These are phyloP conservation scores for Penicillium sp. DNA, from an alignment of 2,329 filamentous ascomycete species.

Conservation along the genomic window DNA sequence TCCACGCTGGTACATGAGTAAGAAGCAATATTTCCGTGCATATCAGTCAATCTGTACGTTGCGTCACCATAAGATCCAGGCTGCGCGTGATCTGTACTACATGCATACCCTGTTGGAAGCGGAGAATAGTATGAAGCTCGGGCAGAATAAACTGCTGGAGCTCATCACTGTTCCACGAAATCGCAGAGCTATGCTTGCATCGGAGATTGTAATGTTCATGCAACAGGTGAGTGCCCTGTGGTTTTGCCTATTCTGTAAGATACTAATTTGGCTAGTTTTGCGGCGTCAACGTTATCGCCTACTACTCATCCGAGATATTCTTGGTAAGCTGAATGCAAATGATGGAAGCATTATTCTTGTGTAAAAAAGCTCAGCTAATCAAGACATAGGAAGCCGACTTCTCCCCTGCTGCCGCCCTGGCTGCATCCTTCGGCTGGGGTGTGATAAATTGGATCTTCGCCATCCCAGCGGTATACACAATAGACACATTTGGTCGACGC, in stretches of 20 bases:
- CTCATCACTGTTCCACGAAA: conserved; percentile 66
- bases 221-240: conserved; percentile 54
- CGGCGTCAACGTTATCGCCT: conserved; percentile 60
- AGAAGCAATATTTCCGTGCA: conserved; percentile 46
- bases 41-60: conserved; percentile 50
- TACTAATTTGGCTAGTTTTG: conserved; percentile 42
- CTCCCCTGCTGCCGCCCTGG: conserved; percentile 55
- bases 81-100: conserved; percentile 51
- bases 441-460: conserved; percentile 69
- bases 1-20: conserved; percentile 54
- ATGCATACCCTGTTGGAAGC: conserved; percentile 62
- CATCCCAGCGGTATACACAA: conserved; percentile 66
- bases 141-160: conserved; percentile 58
- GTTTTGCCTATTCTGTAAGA: too few species aligned
- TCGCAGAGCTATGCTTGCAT: conserved; percentile 63
- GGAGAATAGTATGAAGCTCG: conserved; percentile 59
- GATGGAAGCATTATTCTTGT: neutral
- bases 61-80: conserved; percentile 48
- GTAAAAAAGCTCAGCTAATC: conserved; percentile 1
- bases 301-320: conserved; percentile 67
- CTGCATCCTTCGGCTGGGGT: conserved; percentile 64
- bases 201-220: conserved; percentile 69
- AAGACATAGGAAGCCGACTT: conserved; percentile 47
- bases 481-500: conserved; percentile 69
- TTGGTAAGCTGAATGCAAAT: conserved; percentile 35